phyloP scores from a whole-genome alignment of 441 rosid species.

The Syzygium malaccense region DNA sequence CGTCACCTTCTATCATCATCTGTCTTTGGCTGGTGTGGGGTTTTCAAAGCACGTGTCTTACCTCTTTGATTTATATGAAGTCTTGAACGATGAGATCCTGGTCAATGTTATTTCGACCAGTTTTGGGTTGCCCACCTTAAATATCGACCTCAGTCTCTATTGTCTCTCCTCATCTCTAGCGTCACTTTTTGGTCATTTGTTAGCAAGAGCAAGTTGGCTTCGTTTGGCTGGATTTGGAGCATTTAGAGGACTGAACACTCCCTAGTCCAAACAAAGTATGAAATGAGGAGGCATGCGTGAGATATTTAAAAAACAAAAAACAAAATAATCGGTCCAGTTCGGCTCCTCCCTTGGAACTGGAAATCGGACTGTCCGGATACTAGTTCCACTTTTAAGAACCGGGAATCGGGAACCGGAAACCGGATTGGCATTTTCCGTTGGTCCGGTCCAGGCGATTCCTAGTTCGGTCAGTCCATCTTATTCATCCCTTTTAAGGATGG shows the following conservation, averaged over 20 bases:
- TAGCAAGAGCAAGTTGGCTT: neutral
- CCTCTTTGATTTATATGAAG: neutral
- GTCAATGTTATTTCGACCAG: neutral
- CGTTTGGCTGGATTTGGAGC: neutral
- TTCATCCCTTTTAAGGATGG: too few species aligned
- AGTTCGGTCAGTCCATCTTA: too few species aligned
- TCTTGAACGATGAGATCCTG: neutral
- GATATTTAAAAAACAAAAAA: too few species aligned
- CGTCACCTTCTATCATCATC: neutral
- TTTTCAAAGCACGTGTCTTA: neutral
- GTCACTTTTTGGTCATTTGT: neutral
- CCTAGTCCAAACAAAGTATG: neutral
- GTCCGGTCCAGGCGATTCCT: too few species aligned
- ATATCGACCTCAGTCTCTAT: neutral
- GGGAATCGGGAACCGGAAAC: too few species aligned
- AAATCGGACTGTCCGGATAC: too few species aligned
- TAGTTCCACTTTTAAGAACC: rapidly evolving
- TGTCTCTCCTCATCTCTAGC: neutral
- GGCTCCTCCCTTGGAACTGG: too few species aligned
- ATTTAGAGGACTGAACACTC: neutral
- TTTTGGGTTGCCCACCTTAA: neutral
- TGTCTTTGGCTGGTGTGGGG: neutral
- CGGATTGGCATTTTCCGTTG: too few species aligned
- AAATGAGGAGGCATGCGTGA: neutral
- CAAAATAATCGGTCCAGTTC: too few species aligned